A percentile compares a stretch with the other conserved stretches of the same genome.
Conservation (phyloP, 306 rosid genomes). For the Fragaria ananassa region DNA sequence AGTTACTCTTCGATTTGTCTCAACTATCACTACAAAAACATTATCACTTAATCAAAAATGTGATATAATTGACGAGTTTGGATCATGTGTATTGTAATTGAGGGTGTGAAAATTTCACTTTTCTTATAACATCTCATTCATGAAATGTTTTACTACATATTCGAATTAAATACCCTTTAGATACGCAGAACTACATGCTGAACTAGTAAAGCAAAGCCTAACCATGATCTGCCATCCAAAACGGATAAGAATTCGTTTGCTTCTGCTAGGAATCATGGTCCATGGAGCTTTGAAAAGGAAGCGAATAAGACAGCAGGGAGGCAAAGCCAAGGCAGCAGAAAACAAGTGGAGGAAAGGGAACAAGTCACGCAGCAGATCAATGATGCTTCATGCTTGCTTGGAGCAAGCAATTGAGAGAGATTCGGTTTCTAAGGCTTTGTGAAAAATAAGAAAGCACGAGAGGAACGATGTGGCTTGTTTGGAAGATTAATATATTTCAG, state of each 20-base stretch:
- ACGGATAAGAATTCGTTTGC: not conserved
- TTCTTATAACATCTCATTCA: too few relatives aligned
- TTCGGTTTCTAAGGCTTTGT: constrained; percentile 28
- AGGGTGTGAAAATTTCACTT: too few relatives aligned
- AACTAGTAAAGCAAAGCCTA: not conserved
- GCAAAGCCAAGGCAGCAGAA: not conserved
- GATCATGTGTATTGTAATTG: too few relatives aligned
- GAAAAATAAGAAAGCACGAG: constrained; percentile 37
- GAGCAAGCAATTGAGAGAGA: constrained; percentile 52
- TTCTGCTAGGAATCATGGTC: constrained; percentile 4
- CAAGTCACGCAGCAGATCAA: constrained; percentile 45
- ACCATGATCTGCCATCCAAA: not conserved
- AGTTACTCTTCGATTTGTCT: not conserved
- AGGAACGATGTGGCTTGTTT: constrained; percentile 55
- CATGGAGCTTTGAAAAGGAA: constrained; percentile 19
- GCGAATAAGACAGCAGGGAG: constrained; percentile 37
- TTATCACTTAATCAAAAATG: too few relatives aligned
- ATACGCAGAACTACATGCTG: not conserved
- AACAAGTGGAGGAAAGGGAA: constrained; percentile 11
- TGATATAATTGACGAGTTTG: too few relatives aligned
- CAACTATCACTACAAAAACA: too few relatives aligned
- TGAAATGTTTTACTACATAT: too few relatives aligned
- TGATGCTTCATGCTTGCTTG: constrained; percentile 65
- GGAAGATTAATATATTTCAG: constrained; percentile 13
- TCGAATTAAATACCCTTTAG: too few relatives aligned